Base-by-base conservation (phyloP, 345 rosid species). In the Aquilaria malaccensis region DNA sequence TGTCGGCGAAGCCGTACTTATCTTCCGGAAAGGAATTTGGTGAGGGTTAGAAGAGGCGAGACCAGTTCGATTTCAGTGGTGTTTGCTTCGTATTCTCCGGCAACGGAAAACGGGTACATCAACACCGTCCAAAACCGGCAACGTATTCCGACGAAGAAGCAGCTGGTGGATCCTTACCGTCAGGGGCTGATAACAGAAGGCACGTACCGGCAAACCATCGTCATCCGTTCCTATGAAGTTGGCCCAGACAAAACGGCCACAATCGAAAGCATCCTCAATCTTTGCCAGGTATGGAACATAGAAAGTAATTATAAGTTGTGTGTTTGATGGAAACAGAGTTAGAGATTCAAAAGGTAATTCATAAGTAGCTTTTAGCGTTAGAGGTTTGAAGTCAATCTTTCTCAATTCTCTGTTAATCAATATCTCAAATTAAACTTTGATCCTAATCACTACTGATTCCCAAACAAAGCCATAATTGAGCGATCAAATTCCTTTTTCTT, bases 161-260 rank as follows among this genome's bases (percentile, higher is more conserved):
- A 78, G 76, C 69, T 63, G 4, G 83, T 86, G 6, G 93, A 86
- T 60, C 77, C 64, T 11, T 76, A 81, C 53, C 81, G 87, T 7
- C 92, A 81, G 59, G 92, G 88, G 15, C 63, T 83, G 30, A 80
- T 86, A 37, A 64, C 68, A 9, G 84, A 83, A 61, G 72, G 72
- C 2, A 85, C 4, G 80, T 83, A 83, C 56, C 73, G 75, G 45
- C 93, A 86, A 74, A 86, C 84, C 0, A 67, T 86, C 33, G 89
- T 78, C 13, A 70, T 83, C 11, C 73, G 93, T 45, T 81, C 93
- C 2, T 83, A 81, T 58, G 93, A 83, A 73, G 93, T 83, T 43
- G 93, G 93, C 13, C 69, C 85, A 60, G 85, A 83, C 59, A 83
- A 78, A 70, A 86, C 85, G 51, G 72, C 79, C 0, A 83, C 87